Conservation (phyloP, 768 basidiomycete species). For the Pulveroboletus sp. region DNA sequence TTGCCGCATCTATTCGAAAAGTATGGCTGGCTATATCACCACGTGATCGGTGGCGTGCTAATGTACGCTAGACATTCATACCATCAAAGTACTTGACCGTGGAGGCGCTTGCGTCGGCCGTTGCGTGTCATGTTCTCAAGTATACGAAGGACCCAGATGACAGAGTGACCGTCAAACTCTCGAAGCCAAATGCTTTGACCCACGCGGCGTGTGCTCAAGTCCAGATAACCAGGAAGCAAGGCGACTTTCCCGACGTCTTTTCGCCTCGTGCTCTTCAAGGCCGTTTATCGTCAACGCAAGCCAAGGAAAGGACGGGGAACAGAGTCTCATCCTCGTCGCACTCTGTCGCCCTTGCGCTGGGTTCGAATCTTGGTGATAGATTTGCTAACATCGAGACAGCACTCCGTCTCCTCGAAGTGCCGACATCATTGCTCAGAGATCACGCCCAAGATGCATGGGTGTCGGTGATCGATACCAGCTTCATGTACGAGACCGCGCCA, state of each 20-base stretch:
- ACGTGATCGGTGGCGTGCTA: not conserved
- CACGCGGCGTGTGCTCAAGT: constrained; percentile 65
- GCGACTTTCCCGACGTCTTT: constrained; percentile 32
- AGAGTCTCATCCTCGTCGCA: constrained; percentile 11
- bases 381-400: constrained; percentile 79
- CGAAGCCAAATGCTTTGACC: constrained; percentile 69
- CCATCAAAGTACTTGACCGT: constrained; percentile 55
- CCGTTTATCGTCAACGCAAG: not conserved
- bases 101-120: constrained; percentile 61
- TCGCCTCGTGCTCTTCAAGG: not conserved
- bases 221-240: constrained; percentile 45
- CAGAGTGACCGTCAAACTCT: constrained; percentile 49
- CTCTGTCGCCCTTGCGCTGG: constrained; percentile 69
- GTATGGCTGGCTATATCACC: not conserved
- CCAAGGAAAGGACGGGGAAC: not conserved
- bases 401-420: constrained; percentile 61
- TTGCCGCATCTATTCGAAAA: constrained; percentile 33
- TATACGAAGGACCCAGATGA: constrained; percentile 17
- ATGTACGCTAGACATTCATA: constrained; percentile 39
- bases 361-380: constrained; percentile 87
- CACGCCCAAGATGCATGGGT: not conserved
- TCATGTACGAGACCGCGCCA: constrained; percentile 50
- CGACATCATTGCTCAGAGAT: constrained; percentile 28
- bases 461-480: too few relatives aligned
- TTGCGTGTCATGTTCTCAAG: constrained; percentile 45